Conservation (phyloP, 768 basidiomycete species). For the Mycena galericulata region DNA sequence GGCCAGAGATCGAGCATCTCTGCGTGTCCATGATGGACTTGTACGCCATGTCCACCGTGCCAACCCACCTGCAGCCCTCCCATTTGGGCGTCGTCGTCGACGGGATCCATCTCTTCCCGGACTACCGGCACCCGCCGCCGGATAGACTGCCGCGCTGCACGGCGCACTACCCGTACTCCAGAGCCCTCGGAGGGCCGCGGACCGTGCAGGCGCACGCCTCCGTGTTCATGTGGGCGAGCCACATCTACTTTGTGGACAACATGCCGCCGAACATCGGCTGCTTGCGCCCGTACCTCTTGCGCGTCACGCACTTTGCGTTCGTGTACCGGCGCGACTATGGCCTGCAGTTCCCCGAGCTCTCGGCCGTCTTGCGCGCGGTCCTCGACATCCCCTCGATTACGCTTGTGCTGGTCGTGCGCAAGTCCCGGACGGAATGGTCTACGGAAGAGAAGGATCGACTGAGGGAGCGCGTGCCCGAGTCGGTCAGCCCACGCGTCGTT, state of each 20-base stretch:
- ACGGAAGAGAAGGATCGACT: neutral
- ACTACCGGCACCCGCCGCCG: neutral
- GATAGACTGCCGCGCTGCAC: neutral
- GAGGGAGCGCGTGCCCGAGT: neutral
- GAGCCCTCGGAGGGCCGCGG: neutral
- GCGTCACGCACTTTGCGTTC: constrained; percentile 1
- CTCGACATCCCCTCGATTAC: neutral
- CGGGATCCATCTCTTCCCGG: neutral
- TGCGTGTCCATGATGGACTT: neutral
- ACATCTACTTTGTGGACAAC: constrained; percentile 1
- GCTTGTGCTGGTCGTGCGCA: neutral
- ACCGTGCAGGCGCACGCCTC: neutral
- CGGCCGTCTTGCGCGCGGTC: neutral
- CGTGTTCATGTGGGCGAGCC: neutral
- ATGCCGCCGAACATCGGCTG: neutral
- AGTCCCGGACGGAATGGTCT: neutral
- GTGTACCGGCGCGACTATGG: neutral
- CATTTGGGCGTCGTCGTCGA: neutral
- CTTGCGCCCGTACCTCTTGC: neutral
- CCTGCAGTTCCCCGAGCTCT: neutral
- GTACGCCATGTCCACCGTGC: neutral
- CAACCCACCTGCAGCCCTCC: neutral
- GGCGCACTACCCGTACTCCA: neutral
- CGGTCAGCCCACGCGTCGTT: neutral
- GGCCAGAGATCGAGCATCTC: neutral